Percentiles rank a stretch among this genome's conserved stretches.
Conservation (phyloP, 495 filamentous ascomycete genomes). For the Darksidea phi region DNA sequence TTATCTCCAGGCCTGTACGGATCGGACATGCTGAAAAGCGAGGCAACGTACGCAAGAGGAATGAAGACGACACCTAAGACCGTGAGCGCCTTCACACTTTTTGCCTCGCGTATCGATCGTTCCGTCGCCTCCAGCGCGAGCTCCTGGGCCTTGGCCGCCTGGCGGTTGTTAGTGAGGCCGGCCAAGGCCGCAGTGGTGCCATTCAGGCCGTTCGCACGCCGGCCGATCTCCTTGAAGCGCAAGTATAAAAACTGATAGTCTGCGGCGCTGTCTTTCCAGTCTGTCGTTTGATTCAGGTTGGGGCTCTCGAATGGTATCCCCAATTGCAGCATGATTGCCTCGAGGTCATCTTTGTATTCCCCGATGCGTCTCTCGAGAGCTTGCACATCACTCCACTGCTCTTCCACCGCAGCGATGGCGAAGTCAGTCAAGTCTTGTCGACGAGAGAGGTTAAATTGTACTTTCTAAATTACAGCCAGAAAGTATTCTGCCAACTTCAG, state of each 20-base stretch:
- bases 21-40: conserved; percentile 8
- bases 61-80: conserved; percentile 1
- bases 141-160: neutral
- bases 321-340: neutral
- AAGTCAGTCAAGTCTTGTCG: no score
- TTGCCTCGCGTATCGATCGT: conserved; percentile 6
- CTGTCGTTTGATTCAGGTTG: neutral
- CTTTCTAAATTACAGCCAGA: no score
- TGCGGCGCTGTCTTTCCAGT: neutral
- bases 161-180: neutral
- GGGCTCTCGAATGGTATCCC: neutral
- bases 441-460: no score
- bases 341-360: conserved; percentile 5
- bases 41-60: neutral
- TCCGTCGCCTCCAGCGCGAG: neutral
- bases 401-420: no score
- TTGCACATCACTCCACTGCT: conserved; percentile 12
- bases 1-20: conserved; percentile 1
- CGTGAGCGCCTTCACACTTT: conserved; percentile 9
- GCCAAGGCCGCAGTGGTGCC: neutral
- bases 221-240: neutral
- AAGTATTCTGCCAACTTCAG: no score
- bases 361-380: neutral
- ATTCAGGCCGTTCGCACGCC: conserved; percentile 1
- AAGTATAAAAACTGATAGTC: conserved; percentile 4